phyloP scores from a whole-genome alignment of 495 filamentous ascomycete species.

The Acidiella bohemica region DNA sequence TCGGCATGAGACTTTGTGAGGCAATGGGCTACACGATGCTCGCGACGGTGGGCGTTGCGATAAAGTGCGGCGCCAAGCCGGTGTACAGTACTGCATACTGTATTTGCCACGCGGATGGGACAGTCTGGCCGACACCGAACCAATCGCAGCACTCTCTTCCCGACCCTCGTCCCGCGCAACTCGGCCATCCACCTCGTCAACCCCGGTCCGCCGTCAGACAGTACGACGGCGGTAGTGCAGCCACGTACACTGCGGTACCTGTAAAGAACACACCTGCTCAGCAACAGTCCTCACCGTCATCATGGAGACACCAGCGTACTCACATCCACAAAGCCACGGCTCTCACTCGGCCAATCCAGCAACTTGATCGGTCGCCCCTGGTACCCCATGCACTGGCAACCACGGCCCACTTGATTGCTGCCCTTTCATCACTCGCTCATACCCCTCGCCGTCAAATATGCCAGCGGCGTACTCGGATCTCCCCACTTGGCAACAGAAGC shows the following conservation, averaged over 20 bases:
- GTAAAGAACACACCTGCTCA: too few species aligned
- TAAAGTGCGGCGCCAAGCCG: too few species aligned
- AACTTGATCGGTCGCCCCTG: slow-evolving; percentile 12
- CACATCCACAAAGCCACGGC: slow-evolving; percentile 8
- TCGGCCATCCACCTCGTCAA: too few species aligned
- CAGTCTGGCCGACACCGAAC: too few species aligned
- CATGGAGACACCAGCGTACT: not conserved
- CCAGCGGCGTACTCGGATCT: slow-evolving; percentile 9
- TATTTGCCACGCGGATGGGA: too few species aligned
- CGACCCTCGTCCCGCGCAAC: too few species aligned
- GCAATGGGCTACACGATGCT: too few species aligned
- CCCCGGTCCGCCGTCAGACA: not conserved
- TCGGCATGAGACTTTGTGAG: too few species aligned
- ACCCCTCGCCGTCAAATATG: slow-evolving; percentile 12
- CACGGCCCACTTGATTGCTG: slow-evolving; percentile 4
- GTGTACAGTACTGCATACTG: too few species aligned
- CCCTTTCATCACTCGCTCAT: slow-evolving; percentile 6
- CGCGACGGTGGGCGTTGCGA: too few species aligned
- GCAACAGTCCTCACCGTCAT: not conserved
- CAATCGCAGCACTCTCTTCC: too few species aligned
- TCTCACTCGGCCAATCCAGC: slow-evolving; percentile 9
- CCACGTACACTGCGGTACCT: not conserved
- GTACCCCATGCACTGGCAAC: slow-evolving; percentile 5
- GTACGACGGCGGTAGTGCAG: not conserved
- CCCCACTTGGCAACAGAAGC: slow-evolving; percentile 10